Base-by-base conservation (phyloP, 768 basidiomycete species). In the Suillus lakei region DNA sequence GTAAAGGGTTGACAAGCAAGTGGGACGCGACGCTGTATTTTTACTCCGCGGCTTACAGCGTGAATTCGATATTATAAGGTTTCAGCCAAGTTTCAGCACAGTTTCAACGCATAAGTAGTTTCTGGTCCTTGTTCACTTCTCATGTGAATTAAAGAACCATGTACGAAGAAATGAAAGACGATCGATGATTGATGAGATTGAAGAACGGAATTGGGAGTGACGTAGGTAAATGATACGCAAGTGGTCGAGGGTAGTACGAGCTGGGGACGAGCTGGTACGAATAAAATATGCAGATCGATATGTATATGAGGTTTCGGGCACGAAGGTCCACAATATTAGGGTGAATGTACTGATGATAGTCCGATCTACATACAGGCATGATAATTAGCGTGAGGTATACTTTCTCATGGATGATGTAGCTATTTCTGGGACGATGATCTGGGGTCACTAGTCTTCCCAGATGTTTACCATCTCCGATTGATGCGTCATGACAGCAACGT, bases 401-500 rank as follows among this genome's bases (percentile, higher is more conserved):
- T 28, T 59, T 41, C 58, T 59, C 26, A 41, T 59, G 38, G 16
- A 59, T 59, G 56, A 41, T 21, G 58, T 28, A 39, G 38, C 16
- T 58, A 26, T 58, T 28, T 59, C 12, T 21, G 12, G 39, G 3
- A 21, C 30, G 38, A 10, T 6, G 26, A 26, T 41, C 18, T 59
- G 3, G 2, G 38, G 13, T 28, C 26, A 6, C 26, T 59, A 77
- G 36, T 84, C 79, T 65, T 87, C 84, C 84, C 83, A 87, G 36
- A 85, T 69, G 68, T 85, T 82, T 10, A 92, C 85, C 67, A 92
- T 83, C 81, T 95, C 93, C 1, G 91, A 86, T 72, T 95, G 83
- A 74, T 93, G 88, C 3, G 93, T 95, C 92, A 93, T 93, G 32
- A 93, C 90, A 4, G 90, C 88, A 1, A 87, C 92, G 68, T 95